A percentile compares a stretch with the other conserved stretches of the same genome.
Evolutionary conservation across 352 stramenopile genomes (phyloP).

Genomic region (Phytophthora vignae): DNA sequence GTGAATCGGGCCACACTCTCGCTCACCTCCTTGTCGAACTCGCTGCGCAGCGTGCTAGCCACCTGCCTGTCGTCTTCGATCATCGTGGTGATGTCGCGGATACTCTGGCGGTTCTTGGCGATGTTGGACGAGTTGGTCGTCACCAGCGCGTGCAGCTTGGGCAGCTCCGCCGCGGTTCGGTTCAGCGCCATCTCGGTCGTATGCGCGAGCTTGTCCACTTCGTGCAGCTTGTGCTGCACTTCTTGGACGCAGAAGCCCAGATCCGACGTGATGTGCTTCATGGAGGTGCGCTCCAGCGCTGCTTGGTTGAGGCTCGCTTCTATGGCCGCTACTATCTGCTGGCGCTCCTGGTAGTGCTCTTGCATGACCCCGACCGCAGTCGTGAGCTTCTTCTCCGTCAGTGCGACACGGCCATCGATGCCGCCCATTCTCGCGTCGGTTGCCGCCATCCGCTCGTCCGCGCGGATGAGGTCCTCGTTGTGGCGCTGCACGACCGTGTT

Average conservation of each 20-base stretch:
- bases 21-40: constrained; percentile 44
- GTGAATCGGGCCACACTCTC: constrained; percentile 35
- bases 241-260: constrained; percentile 56
- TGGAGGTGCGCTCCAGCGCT: constrained; percentile 42
- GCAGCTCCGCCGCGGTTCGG: constrained; percentile 56
- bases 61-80: constrained; percentile 46
- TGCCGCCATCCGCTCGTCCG: constrained; percentile 40
- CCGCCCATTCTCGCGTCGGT: constrained; percentile 43
- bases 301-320: constrained; percentile 41
- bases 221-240: constrained; percentile 53
- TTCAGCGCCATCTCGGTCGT: constrained; percentile 52
- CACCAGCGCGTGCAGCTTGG: constrained; percentile 55
- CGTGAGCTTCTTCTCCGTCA: constrained; percentile 56
- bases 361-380: constrained; percentile 42
- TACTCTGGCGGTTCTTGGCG: constrained; percentile 50
- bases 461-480: constrained; percentile 41
- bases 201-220: constrained; percentile 50
- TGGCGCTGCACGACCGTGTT: constrained; percentile 40
- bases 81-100: constrained; percentile 44
- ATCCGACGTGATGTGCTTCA: constrained; percentile 49
- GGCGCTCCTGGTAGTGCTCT: constrained; percentile 57
- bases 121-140: constrained; percentile 49
- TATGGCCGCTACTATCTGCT: constrained; percentile 38
- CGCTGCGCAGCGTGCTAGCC: constrained; percentile 27
- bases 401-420: constrained; percentile 49